Percentiles rank a stretch among this genome's conserved stretches.
These are phyloP conservation scores for Allantophomopsis lycopodina DNA, from an alignment of 2,329 filamentous ascomycete genomes.

Conservation along the genomic window DNA sequence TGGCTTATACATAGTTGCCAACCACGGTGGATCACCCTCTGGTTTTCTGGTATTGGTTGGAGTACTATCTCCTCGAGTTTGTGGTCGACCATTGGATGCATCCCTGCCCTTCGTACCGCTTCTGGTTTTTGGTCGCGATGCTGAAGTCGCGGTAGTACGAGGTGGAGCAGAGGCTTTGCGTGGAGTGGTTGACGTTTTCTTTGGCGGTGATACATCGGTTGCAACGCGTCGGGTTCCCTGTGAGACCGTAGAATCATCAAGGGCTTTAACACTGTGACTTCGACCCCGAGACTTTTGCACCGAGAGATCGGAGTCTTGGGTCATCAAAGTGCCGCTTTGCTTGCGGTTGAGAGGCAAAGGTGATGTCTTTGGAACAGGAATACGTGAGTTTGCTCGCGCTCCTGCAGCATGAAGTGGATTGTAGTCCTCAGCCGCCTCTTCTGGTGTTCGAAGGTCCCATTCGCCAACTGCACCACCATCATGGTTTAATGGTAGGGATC, in stretches of 20 bases:
- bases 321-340: constrained; percentile 34
- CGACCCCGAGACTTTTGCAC: constrained; percentile 52
- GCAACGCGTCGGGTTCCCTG: constrained; percentile 13
- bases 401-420: constrained; percentile 34
- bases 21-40: constrained; percentile 92
- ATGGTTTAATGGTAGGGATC: constrained; percentile 30
- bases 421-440: constrained; percentile 58
- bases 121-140: constrained; percentile 42
- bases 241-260: constrained; percentile 35
- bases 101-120: constrained; percentile 35
- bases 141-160: constrained; percentile 20
- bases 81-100: constrained; percentile 38
- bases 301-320: constrained; percentile 43
- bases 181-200: constrained; percentile 17
- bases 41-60: constrained; percentile 42
- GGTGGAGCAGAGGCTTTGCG: constrained; percentile 11
- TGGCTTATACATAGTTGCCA: constrained; percentile 87
- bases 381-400: constrained; percentile 60
- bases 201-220: constrained; percentile 39
- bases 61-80: constrained; percentile 36
- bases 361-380: constrained; percentile 73
- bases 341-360: constrained; percentile 56
- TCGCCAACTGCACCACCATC: constrained; percentile 22
- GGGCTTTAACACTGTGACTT: constrained; percentile 50
- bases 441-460: constrained; percentile 65